Evolutionary conservation across 208 protist species (phyloP), one percentile per base, ranked within the genome.

Genomic region (Acanthamoeba healyi): DNA sequence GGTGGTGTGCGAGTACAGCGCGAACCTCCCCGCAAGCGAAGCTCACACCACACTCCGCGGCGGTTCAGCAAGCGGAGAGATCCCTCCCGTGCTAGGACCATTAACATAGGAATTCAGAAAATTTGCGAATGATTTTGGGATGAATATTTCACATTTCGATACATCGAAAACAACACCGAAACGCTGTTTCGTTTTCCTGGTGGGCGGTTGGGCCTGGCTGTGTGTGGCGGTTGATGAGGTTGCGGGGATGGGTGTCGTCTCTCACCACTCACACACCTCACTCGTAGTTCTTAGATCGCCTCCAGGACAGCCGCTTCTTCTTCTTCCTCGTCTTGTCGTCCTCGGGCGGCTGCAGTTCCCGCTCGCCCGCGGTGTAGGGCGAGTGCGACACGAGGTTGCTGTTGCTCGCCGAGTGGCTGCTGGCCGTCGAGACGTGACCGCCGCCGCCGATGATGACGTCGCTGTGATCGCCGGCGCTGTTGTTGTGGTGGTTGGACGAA

Each of bases 351-450:
- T 67, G 26, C 58, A 22, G 6, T 49, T 49, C 44, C 44, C 44
- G 44, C 44, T 49, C 44, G 44, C n/a, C n/a, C n/a, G 44, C 12
- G 44, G 44, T 61, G n/a, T 32, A 3, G 58, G 29, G 22, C 58
- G 58, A n/a, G 58, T 67, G 58, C n/a, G 58, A 67, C 12, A 67
- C 58, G n/a, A 67, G 58, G 58, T 67, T 67, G 58, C n/a, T n/a
- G 29, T 67, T 67, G 29, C 29, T 67, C 58, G n/a, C 22, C 58
- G 22, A 34, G n/a, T n/a, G 29, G 58, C 56, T 63, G 56, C 58
- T 12, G 26, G 24, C 19, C 70, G 70, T 79, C 26, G 29, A 9
- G 34, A 6, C 58, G 26, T 67, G n/a, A 0, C 58, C 58, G 58
- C n/a, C 58, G 58, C 26, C 56, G 56, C 6, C 56, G 22, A 29